Percentiles rank a stretch among this genome's conserved stretches.
These are phyloP conservation scores for Dissophora globulifera DNA, from an alignment of 192 early-diverging fungal species.

Conservation along the genomic window DNA sequence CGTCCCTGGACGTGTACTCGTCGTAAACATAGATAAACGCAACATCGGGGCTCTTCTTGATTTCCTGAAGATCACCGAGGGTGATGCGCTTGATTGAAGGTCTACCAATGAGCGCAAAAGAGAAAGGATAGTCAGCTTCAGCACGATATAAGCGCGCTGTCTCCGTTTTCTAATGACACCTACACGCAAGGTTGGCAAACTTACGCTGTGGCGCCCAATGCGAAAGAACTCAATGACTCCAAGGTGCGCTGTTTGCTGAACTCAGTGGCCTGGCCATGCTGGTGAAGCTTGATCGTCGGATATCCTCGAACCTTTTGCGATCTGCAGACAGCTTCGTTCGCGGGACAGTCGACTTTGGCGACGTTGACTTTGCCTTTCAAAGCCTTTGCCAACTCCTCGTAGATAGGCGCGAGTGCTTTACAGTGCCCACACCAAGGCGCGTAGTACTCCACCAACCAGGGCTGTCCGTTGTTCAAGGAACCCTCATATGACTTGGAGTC, in stretches of 20 bases:
- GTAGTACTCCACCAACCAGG: constrained; percentile 91
- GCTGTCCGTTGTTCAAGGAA: constrained; percentile 60
- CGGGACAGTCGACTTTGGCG: constrained; percentile 88
- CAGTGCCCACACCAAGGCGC: constrained; percentile 94
- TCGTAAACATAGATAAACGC: constrained; percentile 68
- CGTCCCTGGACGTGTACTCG: constrained; percentile 55
- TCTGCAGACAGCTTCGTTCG: constrained; percentile 66
- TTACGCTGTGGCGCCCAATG: constrained; percentile 42
- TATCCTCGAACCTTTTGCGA: constrained; percentile 81
- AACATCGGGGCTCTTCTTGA: constrained; percentile 51
- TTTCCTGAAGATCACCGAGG: constrained; percentile 53
- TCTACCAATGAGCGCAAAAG: not conserved
- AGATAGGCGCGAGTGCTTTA: constrained; percentile 83
- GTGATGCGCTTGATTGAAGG: constrained; percentile 41
- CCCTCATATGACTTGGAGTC: constrained; percentile 63
- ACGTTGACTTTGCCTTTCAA: constrained; percentile 80
- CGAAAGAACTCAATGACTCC: constrained; percentile 24
- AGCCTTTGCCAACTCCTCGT: constrained; percentile 71
- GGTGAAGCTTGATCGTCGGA: constrained; percentile 85
- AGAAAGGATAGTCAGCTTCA: not conserved
- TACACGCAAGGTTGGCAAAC: too few relatives aligned
- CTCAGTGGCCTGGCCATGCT: constrained; percentile 14
- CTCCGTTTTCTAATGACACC: too few relatives aligned
- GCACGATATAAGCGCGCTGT: too few relatives aligned
- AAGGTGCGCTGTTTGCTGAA: constrained; percentile 6